These are phyloP conservation scores for Paulownia fortunei DNA, from an alignment of 257 asterid genomes.

Conservation along the genomic window DNA sequence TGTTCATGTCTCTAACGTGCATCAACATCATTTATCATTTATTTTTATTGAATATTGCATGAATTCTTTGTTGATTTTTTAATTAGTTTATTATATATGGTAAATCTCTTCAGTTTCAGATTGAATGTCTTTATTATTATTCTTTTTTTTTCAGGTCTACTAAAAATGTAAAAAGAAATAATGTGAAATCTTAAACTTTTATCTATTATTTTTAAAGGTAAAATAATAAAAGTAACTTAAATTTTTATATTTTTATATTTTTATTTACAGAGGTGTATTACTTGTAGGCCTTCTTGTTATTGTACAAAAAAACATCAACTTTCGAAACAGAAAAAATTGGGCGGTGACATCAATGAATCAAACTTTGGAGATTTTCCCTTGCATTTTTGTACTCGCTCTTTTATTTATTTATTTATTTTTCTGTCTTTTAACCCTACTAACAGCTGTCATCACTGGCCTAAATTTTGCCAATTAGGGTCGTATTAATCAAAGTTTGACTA, in stretches of 20 bases:
- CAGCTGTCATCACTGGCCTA: background rate
- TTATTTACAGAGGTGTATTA: too few species aligned
- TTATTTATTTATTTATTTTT: background rate
- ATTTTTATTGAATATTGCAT: too few species aligned
- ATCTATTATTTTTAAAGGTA: too few species aligned
- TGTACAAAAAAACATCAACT: background rate
- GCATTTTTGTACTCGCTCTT: background rate
- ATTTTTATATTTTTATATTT: too few species aligned
- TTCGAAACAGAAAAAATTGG: background rate
- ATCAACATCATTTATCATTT: background rate
- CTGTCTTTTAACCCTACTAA: background rate
- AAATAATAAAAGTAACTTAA: too few species aligned
- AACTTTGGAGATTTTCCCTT: background rate
- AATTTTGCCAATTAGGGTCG: background rate
- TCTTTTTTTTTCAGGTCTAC: too few species aligned
- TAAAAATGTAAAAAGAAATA: too few species aligned
- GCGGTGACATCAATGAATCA: background rate
- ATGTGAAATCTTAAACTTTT: too few species aligned
- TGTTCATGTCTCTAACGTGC: background rate
- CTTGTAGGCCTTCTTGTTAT: too few species aligned
- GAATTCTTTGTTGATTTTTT: background rate
- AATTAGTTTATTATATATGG: too few species aligned
- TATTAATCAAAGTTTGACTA: background rate
- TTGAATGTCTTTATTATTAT: too few species aligned
- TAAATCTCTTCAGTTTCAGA: too few species aligned